Percentiles rank a stretch among this genome's conserved stretches.
phyloP scores from a whole-genome alignment of 129 eudicot species.

The Flaveria trinervia region DNA sequence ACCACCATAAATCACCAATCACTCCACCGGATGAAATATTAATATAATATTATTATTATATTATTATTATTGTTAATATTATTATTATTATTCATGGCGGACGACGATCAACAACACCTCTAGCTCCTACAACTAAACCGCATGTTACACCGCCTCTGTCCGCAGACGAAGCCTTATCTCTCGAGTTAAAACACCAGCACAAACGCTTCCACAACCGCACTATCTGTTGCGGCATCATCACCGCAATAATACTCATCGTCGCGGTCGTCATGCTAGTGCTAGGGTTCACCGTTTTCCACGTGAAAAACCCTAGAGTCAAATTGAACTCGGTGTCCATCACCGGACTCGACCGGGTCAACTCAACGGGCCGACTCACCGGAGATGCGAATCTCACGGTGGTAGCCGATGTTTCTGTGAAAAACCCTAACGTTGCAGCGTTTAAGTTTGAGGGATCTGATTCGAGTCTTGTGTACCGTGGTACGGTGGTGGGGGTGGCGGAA shows the following conservation, averaged over 20 bases:
- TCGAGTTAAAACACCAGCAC: conserved; percentile 17
- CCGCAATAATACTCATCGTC: conserved; percentile 43
- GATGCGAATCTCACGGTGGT: conserved; percentile 37
- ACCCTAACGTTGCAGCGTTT: conserved; percentile 56
- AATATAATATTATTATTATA: too few species aligned
- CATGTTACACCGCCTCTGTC: background rate
- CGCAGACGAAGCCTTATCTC: conserved; percentile 29
- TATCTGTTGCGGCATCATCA: conserved; percentile 46
- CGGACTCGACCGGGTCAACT: conserved; percentile 30
- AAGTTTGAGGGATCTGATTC: conserved; percentile 43
- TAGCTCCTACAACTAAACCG: conserved; percentile 16
- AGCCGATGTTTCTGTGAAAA: conserved; percentile 57
- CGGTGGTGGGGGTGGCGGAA: conserved; percentile 44
- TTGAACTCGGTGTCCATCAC: conserved; percentile 42
- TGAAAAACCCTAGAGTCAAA: conserved; percentile 46
- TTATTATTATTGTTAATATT: background rate
- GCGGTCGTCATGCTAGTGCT: conserved; percentile 40
- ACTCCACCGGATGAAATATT: background rate
- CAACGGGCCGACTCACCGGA: background rate
- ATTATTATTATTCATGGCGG: background rate
- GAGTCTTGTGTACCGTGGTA: conserved; percentile 41
- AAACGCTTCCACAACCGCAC: conserved; percentile 35
- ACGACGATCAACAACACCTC: conserved; percentile 32
- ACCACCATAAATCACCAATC: background rate
- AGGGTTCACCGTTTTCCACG: conserved; percentile 49